phyloP scores from a whole-genome alignment of 345 rosid species.

The Hirschfeldia incana region DNA sequence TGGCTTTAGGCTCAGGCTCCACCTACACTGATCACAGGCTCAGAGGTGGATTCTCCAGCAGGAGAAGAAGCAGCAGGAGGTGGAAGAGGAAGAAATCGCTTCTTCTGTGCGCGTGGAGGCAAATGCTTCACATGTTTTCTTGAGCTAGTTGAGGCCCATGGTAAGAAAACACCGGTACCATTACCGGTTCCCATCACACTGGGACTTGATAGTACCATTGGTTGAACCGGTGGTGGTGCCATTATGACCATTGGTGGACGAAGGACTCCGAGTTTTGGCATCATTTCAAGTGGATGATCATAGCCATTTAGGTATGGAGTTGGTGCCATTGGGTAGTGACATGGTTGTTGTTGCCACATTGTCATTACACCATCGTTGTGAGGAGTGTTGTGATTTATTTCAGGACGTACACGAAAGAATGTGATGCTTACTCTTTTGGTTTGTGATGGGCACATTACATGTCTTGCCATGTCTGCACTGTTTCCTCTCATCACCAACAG shows the following conservation, averaged over 20 bases:
- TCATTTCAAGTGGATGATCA: constrained; percentile 41
- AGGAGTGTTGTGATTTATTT: constrained; percentile 51
- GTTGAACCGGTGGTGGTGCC: constrained; percentile 54
- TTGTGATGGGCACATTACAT: constrained; percentile 76
- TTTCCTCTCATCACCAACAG: constrained; percentile 88
- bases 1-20: constrained; percentile 32
- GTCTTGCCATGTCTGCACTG: constrained; percentile 83
- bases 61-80: constrained; percentile 33
- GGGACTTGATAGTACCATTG: constrained; percentile 52
- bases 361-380: constrained; percentile 57
- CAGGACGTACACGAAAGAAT: constrained; percentile 77
- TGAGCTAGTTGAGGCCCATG: constrained; percentile 66
- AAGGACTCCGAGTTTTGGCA: constrained; percentile 41
- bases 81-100: constrained; percentile 50
- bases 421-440: constrained; percentile 74
- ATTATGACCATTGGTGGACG: constrained; percentile 68
- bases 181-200: constrained; percentile 49
- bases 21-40: constrained; percentile 41
- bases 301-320: constrained; percentile 44
- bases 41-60: constrained; percentile 46
- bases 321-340: constrained; percentile 41
- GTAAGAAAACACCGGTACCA: constrained; percentile 93
- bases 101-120: constrained; percentile 89
- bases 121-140: constrained; percentile 71
- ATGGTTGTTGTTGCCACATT: constrained; percentile 59